These are phyloP conservation scores for Trypethelium eluteriae DNA, from an alignment of 495 filamentous ascomycete species.

Conservation along the genomic window DNA sequence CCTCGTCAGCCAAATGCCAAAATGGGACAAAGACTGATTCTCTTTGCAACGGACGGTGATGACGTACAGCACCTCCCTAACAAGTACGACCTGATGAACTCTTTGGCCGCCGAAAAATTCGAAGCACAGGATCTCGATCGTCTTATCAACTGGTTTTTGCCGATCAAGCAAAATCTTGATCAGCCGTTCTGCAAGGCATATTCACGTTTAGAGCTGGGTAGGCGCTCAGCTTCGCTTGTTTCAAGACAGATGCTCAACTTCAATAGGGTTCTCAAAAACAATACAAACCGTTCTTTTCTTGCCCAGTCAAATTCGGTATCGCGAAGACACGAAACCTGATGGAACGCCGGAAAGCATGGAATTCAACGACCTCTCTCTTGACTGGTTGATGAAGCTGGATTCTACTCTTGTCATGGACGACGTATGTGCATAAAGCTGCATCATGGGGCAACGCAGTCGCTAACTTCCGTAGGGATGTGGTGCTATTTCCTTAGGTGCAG, in stretches of 20 bases:
- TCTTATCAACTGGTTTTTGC: slow-evolving; percentile 33
- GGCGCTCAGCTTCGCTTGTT: neutral
- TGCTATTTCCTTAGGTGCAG: slow-evolving; percentile 27
- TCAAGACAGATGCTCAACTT: neutral
- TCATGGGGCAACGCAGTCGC: slow-evolving; percentile 7
- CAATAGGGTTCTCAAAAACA: slow-evolving; percentile 26
- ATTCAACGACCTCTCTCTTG: slow-evolving; percentile 27
- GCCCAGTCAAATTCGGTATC: slow-evolving; percentile 24
- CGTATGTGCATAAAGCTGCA: neutral
- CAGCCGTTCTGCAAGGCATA: slow-evolving; percentile 34
- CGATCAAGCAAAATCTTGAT: slow-evolving; percentile 25
- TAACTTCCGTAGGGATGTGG: slow-evolving; percentile 28
- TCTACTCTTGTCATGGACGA: slow-evolving; percentile 9
- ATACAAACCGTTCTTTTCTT: slow-evolving; percentile 25
- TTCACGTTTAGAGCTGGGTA: slow-evolving; percentile 30
- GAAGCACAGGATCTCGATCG: slow-evolving; percentile 5
- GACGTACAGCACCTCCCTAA: slow-evolving; percentile 1
- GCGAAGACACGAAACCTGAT: slow-evolving; percentile 24
- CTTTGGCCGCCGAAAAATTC: neutral
- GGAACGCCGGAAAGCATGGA: slow-evolving; percentile 24
- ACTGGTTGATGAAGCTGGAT: slow-evolving; percentile 15
- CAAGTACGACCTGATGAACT: slow-evolving; percentile 17
- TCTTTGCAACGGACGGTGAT: slow-evolving; percentile 25
- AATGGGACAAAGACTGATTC: slow-evolving; percentile 19
- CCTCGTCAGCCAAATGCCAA: neutral